These are phyloP conservation scores for Austroboletus festivus DNA, from an alignment of 768 basidiomycete genomes.

Conservation along the genomic window DNA sequence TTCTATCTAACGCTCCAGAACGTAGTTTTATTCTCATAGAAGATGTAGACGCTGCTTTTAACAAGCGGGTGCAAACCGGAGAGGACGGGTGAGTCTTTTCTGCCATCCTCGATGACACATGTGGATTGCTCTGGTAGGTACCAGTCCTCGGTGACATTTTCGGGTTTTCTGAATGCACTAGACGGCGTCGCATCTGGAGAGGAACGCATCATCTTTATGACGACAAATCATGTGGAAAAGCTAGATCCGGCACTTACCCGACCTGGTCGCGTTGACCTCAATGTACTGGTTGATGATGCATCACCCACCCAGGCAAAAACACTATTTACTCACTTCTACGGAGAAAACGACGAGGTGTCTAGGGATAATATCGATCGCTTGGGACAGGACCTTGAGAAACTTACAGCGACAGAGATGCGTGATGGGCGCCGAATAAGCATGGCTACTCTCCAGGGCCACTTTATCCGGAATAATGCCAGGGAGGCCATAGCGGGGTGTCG, in stretches of 20 bases:
- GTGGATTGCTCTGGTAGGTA: constrained; percentile 51
- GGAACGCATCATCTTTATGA: constrained; percentile 98
- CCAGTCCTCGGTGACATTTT: constrained; percentile 95
- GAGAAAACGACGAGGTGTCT: constrained; percentile 38
- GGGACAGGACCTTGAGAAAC: constrained; percentile 48
- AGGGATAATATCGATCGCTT: constrained; percentile 42
- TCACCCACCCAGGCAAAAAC: constrained; percentile 71
- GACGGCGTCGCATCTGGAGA: constrained; percentile 98
- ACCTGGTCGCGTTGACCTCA: constrained; percentile 91
- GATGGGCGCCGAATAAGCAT: constrained; percentile 74
- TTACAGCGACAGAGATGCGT: constrained; percentile 52
- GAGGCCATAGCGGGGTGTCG: constrained; percentile 53
- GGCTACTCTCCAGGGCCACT: constrained; percentile 93
- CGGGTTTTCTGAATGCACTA: constrained; percentile 93
- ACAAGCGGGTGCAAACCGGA: constrained; percentile 82
- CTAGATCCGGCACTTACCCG: constrained; percentile 94
- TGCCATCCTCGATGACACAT: constrained; percentile 2
- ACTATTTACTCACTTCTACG: constrained; percentile 85
- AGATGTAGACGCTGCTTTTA: constrained; percentile 97
- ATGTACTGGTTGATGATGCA: constrained; percentile 83
- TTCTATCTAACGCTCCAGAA: constrained; percentile 90
- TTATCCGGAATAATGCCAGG: constrained; percentile 70
- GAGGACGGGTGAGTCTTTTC: constrained; percentile 77
- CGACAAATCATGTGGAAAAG: constrained; percentile 90
- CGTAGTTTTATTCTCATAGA: constrained; percentile 94